A percentile compares a stretch with the other conserved stretches of the same genome.
Conservation (phyloP, 768 basidiomycete genomes). For the Chalciporus sphaerocephalus region DNA sequence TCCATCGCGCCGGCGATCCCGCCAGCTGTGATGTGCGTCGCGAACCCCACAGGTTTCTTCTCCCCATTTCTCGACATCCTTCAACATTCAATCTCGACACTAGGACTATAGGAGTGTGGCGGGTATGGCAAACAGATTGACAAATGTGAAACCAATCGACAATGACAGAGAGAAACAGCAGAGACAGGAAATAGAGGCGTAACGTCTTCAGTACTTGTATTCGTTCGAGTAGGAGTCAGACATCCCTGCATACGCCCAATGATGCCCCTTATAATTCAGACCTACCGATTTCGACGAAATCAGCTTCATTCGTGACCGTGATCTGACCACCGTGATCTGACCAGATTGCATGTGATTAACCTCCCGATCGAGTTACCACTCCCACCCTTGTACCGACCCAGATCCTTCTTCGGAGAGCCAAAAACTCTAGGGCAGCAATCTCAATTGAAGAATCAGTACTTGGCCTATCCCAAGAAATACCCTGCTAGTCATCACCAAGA, state of each 20-base stretch:
- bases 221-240: background rate
- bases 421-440: background rate
- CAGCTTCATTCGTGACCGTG: no score
- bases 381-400: constrained; percentile 16
- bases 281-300: constrained; percentile 4
- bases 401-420: background rate
- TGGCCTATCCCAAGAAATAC: background rate
- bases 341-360: constrained; percentile 32
- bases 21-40: constrained; percentile 89
- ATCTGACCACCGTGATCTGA: no score
- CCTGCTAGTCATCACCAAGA: background rate
- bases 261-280: constrained; percentile 19
- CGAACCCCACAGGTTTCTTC: constrained; percentile 79
- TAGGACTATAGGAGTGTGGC: background rate
- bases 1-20: constrained; percentile 93
- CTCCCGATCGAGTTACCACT: constrained; percentile 20
- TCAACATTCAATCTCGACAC: background rate
- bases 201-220: background rate
- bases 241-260: background rate
- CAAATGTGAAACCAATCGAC: background rate
- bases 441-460: background rate
- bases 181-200: background rate
- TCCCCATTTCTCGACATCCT: constrained; percentile 52
- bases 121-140: background rate
- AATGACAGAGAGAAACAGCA: background rate